Conservation (phyloP, 2,329 filamentous ascomycete genomes). For the Penicillium freii region DNA sequence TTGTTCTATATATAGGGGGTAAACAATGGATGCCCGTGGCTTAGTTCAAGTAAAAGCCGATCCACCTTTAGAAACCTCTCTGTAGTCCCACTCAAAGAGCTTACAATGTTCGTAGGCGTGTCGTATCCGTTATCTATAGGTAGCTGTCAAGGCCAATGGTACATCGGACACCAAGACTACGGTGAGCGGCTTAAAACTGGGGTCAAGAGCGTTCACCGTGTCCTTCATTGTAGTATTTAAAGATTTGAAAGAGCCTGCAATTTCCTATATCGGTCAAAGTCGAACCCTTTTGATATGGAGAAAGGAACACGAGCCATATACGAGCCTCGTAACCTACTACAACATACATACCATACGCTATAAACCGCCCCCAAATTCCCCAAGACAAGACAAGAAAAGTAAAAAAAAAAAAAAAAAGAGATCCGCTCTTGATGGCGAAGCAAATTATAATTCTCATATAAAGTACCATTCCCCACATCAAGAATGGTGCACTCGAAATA, state of each 20-base stretch:
- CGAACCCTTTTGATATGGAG: background rate
- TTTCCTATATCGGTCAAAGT: background rate
- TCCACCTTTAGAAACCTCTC: too few relatives aligned
- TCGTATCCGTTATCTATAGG: too few relatives aligned
- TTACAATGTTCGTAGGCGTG: too few relatives aligned
- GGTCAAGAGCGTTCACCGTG: too few relatives aligned
- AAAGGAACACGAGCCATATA: background rate
- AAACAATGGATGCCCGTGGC: constrained; percentile 1
- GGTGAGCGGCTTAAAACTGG: too few relatives aligned
- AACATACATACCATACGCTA: background rate
- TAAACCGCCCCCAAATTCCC: background rate
- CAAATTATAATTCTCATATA: background rate
- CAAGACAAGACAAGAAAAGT: too few relatives aligned
- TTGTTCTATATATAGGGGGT: constrained; percentile 10
- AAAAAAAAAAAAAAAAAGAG: background rate
- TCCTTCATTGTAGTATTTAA: too few relatives aligned
- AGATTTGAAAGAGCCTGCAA: background rate
- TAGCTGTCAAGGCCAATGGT: too few relatives aligned
- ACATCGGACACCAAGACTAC: too few relatives aligned
- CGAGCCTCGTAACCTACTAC: background rate
- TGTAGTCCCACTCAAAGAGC: too few relatives aligned
- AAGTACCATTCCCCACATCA: background rate
- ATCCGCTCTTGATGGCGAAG: background rate
- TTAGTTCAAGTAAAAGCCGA: too few relatives aligned
- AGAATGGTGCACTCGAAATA: background rate